Percentiles rank a stretch among this genome's conserved stretches.
Evolutionary conservation across 345 rosid genomes (phyloP).

Genomic region (Populus euphratica): DNA sequence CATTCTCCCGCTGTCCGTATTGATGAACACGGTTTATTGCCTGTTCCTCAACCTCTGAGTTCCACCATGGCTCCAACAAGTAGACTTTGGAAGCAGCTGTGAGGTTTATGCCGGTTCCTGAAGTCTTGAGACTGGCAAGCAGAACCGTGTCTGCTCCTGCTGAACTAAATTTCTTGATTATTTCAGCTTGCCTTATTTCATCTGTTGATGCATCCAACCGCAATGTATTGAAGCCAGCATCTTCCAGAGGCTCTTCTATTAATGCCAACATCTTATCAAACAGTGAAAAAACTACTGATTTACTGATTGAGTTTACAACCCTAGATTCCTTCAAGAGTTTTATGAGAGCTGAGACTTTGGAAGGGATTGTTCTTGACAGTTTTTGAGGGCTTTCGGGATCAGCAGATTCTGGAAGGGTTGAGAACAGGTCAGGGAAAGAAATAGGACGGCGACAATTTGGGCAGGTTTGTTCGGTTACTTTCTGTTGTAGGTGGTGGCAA

Average conservation of each 20-base stretch:
- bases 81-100: constrained; percentile 73
- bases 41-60: constrained; percentile 83
- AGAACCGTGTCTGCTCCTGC: constrained; percentile 42
- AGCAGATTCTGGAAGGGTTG: constrained; percentile 55
- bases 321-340: constrained; percentile 48
- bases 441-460: constrained; percentile 74
- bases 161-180: constrained; percentile 55
- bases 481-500: constrained; percentile 30
- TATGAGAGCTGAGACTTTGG: constrained; percentile 57
- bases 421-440: constrained; percentile 60
- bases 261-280: constrained; percentile 64
- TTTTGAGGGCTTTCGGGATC: constrained; percentile 19
- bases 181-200: constrained; percentile 56
- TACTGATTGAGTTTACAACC: constrained; percentile 40
- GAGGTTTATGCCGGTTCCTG: constrained; percentile 73
- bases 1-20: constrained; percentile 69
- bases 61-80: constrained; percentile 93
- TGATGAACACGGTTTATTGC: constrained; percentile 88
- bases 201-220: constrained; percentile 74
- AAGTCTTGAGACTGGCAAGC: constrained; percentile 82
- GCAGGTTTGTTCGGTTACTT: constrained; percentile 41
- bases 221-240: constrained; percentile 70
- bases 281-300: constrained; percentile 81
- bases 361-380: constrained; percentile 34
- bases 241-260: constrained; percentile 59